A percentile compares a stretch with the other conserved stretches of the same genome.
These are phyloP conservation scores for Globisporangium canariense DNA, from an alignment of 352 stramenopile species.

Conservation along the genomic window DNA sequence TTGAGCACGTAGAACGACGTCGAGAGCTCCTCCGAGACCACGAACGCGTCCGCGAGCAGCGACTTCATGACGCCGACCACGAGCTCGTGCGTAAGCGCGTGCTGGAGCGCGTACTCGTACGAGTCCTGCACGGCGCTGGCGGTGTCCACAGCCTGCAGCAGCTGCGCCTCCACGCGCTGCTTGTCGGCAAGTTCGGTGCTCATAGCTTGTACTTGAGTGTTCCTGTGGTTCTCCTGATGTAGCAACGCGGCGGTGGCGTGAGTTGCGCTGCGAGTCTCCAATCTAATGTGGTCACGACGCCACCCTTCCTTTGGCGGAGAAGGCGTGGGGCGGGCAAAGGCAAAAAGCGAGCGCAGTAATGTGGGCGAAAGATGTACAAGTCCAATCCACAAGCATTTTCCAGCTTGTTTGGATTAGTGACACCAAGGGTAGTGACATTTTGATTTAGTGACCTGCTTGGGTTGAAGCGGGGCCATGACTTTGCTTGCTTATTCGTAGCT, in stretches of 20 bases:
- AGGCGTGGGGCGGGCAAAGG: background rate
- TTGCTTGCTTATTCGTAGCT: slow-evolving; percentile 26
- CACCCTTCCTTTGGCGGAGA: slow-evolving; percentile 1
- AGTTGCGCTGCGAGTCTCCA: background rate
- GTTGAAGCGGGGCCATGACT: background rate
- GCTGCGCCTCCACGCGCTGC: slow-evolving; percentile 59
- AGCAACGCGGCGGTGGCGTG: background rate
- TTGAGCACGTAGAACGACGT: slow-evolving; percentile 93
- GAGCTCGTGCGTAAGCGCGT: slow-evolving; percentile 88
- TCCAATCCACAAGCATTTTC: slow-evolving; percentile 4
- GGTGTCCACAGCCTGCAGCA: slow-evolving; percentile 56
- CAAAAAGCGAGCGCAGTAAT: background rate
- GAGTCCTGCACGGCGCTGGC: slow-evolving; percentile 66
- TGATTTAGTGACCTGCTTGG: slow-evolving; percentile 1
- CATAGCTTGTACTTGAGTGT: slow-evolving; percentile 15
- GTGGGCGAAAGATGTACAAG: background rate
- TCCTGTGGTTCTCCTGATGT: background rate
- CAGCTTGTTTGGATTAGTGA: background rate
- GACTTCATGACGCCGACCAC: slow-evolving; percentile 96
- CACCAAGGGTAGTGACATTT: background rate
- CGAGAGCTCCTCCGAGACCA: slow-evolving; percentile 72
- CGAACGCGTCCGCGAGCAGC: slow-evolving; percentile 91
- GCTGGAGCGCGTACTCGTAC: slow-evolving; percentile 72
- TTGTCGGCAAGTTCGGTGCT: slow-evolving; percentile 64
- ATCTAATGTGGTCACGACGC: slow-evolving; percentile 3